These are phyloP conservation scores for Babesia ovis DNA, from an alignment of 169 alveolate species.

Conservation along the genomic window DNA sequence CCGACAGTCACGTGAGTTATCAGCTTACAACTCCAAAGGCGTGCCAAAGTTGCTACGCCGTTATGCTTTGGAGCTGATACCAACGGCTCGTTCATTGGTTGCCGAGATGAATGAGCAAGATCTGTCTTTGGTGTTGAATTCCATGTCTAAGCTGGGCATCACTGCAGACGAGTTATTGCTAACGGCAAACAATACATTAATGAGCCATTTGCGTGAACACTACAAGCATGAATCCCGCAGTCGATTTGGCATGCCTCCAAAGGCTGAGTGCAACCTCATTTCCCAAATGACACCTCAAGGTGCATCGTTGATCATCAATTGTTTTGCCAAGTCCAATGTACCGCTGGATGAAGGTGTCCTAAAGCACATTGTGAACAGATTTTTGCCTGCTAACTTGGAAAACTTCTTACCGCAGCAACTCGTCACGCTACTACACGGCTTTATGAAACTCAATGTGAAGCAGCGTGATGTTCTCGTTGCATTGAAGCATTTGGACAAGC, in stretches of 20 bases:
- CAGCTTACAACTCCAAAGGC: not conserved
- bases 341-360: constrained; percentile 30
- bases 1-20: constrained; percentile 7
- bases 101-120: constrained; percentile 66
- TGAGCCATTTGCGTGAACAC: constrained; percentile 21
- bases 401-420: constrained; percentile 47
- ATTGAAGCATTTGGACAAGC: constrained; percentile 17
- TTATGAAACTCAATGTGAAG: constrained; percentile 38
- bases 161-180: constrained; percentile 21
- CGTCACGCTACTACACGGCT: constrained; percentile 36
- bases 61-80: constrained; percentile 40
- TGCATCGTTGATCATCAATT: constrained; percentile 41
- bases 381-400: constrained; percentile 14
- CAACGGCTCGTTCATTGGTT: constrained; percentile 19
- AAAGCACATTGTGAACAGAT: constrained; percentile 31
- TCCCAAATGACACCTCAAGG: constrained; percentile 66
- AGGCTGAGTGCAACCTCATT: constrained; percentile 32
- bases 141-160: constrained; percentile 44
- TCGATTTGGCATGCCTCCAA: not conserved
- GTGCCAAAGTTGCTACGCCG: not conserved
- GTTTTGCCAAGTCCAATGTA: constrained; percentile 42
- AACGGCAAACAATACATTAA: constrained; percentile 22
- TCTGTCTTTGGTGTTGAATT: constrained; percentile 57
- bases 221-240: constrained; percentile 12
- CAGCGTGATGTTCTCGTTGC: constrained; percentile 6